These are phyloP conservation scores for Naematelia encephala DNA, from an alignment of 768 basidiomycete species.

Conservation along the genomic window DNA sequence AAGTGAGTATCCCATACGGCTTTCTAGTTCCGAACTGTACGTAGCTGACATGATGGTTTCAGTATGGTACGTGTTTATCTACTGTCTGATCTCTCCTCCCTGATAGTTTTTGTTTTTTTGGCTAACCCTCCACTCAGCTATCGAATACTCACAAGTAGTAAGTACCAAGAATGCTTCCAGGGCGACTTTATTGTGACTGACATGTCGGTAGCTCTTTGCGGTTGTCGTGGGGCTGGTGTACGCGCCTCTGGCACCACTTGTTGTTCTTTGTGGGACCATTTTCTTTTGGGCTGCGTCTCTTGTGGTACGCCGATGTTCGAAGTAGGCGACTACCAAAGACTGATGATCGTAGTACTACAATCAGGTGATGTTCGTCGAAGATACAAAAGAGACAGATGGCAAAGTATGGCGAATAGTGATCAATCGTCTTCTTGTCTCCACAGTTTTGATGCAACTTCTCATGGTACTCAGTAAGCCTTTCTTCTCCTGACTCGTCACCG, in stretches of 20 bases:
- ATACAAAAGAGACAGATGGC: conserved; percentile 85
- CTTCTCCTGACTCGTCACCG: no score
- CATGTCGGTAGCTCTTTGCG: conserved; percentile 38
- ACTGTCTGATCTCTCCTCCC: no score
- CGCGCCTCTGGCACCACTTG: conserved; percentile 86
- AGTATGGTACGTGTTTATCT: conserved; percentile 32
- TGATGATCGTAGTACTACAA: conserved; percentile 16
- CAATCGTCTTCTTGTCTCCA: conserved; percentile 75
- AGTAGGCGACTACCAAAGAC: conserved; percentile 58
- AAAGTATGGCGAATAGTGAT: conserved; percentile 73
- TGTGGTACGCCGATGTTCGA: conserved; percentile 38
- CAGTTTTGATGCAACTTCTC: conserved; percentile 72
- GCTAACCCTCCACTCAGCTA: no score
- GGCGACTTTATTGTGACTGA: no score
- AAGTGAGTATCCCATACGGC: conserved; percentile 33
- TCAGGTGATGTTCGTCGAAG: conserved; percentile 86
- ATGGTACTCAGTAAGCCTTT: conserved; percentile 43
- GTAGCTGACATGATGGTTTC: neutral
- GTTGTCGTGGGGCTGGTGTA: conserved; percentile 62
- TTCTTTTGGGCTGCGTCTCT: conserved; percentile 65
- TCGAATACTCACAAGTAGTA: conserved; percentile 42
- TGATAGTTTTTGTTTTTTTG: no score
- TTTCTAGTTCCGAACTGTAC: no score
- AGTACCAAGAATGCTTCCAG: no score
- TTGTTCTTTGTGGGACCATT: conserved; percentile 71